phyloP scores from a whole-genome alignment of 2,329 filamentous ascomycete species.

The Fusarium tupiense region DNA sequence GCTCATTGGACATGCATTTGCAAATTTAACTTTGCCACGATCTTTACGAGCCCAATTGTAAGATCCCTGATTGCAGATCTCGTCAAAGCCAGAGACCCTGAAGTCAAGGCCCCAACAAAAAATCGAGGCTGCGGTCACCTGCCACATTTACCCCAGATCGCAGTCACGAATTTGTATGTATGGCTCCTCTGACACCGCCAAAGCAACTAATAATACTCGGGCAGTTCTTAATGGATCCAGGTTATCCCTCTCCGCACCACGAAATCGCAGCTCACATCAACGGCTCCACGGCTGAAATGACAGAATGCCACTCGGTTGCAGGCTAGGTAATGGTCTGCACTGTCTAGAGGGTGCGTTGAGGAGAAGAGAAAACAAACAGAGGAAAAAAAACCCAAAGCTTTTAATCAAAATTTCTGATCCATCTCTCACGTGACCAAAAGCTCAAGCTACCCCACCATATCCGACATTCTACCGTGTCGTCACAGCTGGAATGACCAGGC shows the following conservation, averaged over 20 bases:
- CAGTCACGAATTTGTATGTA: slow-evolving; percentile 41
- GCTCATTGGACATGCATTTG: background rate
- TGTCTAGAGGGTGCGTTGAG: slow-evolving; percentile 85
- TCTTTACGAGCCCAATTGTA: background rate
- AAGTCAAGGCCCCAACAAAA: slow-evolving; percentile 10
- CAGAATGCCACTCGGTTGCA: slow-evolving; percentile 75
- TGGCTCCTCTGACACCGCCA: slow-evolving; percentile 56
- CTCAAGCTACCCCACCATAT: slow-evolving; percentile 37
- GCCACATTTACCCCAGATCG: background rate
- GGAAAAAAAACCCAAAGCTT: slow-evolving; percentile 6
- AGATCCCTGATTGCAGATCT: background rate
- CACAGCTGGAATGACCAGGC: slow-evolving; percentile 33
- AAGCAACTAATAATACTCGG: slow-evolving; percentile 55
- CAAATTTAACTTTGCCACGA: background rate
- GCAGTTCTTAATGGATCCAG: slow-evolving; percentile 68
- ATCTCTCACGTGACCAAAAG: slow-evolving; percentile 27
- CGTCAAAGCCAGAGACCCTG: background rate
- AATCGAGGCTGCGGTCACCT: slow-evolving; percentile 1
- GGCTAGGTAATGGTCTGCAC: slow-evolving; percentile 77
- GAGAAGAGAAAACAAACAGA: slow-evolving; percentile 43
- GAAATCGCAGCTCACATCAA: slow-evolving; percentile 73
- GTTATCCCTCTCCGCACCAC: slow-evolving; percentile 63
- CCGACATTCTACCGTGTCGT: slow-evolving; percentile 39
- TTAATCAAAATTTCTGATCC: slow-evolving; percentile 17
- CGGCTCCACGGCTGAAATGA: slow-evolving; percentile 63